Evolutionary conservation across 2,329 filamentous ascomycete genomes (phyloP).

Genomic region (Aspergillus pseudoviridinutans): DNA sequence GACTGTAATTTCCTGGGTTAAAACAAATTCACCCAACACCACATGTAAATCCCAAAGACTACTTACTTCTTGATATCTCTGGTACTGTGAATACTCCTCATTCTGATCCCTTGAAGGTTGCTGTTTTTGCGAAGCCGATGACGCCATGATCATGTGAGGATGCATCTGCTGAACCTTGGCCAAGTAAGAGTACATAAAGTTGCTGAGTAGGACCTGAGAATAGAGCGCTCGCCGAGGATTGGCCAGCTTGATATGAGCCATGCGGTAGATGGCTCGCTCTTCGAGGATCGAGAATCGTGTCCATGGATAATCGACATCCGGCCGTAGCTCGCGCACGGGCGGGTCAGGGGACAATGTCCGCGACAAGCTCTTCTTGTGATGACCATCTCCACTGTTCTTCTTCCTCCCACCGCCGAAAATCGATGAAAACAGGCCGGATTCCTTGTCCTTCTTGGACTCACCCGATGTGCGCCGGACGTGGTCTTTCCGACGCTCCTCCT

Average conservation of each 20-base stretch:
- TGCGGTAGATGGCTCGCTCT: slow-evolving; percentile 94
- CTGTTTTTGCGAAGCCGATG: slow-evolving; percentile 66
- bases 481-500: slow-evolving; percentile 71
- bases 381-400: slow-evolving; percentile 71
- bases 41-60: neutral
- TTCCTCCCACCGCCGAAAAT: slow-evolving; percentile 90
- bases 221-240: slow-evolving; percentile 88
- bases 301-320: slow-evolving; percentile 95
- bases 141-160: slow-evolving; percentile 87
- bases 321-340: slow-evolving; percentile 66
- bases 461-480: slow-evolving; percentile 65
- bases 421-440: slow-evolving; percentile 80
- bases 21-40: neutral
- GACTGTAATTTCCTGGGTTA: slow-evolving; percentile 11
- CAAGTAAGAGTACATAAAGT: slow-evolving; percentile 99
- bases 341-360: slow-evolving; percentile 78
- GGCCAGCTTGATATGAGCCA: slow-evolving; percentile 98
- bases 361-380: slow-evolving; percentile 68
- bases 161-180: slow-evolving; percentile 99
- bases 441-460: slow-evolving; percentile 79
- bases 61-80: slow-evolving; percentile 45
- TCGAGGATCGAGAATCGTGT: slow-evolving; percentile 91
- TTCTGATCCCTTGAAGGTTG: slow-evolving; percentile 37
- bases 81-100: slow-evolving; percentile 44
- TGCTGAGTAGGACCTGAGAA: slow-evolving; percentile 93